Evolutionary conservation across 1,139 yeast genomes (phyloP), one percentile per base, ranked within the genome.

Genomic region (Taphrina flavorubra): DNA sequence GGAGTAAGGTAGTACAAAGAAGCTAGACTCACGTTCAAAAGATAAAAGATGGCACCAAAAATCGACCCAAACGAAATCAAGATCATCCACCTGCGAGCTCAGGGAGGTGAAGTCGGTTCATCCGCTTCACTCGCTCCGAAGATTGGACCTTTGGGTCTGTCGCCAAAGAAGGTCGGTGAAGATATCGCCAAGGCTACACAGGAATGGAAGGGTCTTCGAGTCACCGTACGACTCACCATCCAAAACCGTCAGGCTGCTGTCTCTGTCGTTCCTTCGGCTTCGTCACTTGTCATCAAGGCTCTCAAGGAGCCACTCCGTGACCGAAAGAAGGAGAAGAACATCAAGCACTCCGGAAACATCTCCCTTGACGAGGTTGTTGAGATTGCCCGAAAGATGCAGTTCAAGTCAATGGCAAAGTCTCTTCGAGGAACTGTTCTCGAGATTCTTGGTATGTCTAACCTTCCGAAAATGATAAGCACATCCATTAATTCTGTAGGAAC

Each of bases 101-200:
- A 92, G 78, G 99, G 99, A 89, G 99, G 99, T 87, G 99, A 94
- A 87, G 96, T 95, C 80, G 99, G 98, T 87, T 97, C 98, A 81
- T 92, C 99, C 75, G 90, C 99, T 77, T 97, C 99, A 76, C 90
- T 95, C 81, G 99, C 99, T 79, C 99, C 99, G 82, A 94, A 94
- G 92, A 94, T 94, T 81, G 99, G 99, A 90, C 99, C 99, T 79
- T 91, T 94, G 82, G 99, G 99, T 92, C 88, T 94, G 80, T 92
- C 98, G 74, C 98, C 99, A 87, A 94, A 94, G 96, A 94, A 94
- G 90, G 97, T 95, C 81, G 99, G 99, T 91, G 99, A 94, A 85
- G 99, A 94, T 83, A 94, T 94, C 80, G 99, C 99, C 84, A 95
- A 95, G 89, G 99, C 99, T 82, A 94, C 99, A 86, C 90, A 91